These are phyloP conservation scores for Umbelopsis sp. DNA, from an alignment of 192 early-diverging fungal species.

Conservation along the genomic window DNA sequence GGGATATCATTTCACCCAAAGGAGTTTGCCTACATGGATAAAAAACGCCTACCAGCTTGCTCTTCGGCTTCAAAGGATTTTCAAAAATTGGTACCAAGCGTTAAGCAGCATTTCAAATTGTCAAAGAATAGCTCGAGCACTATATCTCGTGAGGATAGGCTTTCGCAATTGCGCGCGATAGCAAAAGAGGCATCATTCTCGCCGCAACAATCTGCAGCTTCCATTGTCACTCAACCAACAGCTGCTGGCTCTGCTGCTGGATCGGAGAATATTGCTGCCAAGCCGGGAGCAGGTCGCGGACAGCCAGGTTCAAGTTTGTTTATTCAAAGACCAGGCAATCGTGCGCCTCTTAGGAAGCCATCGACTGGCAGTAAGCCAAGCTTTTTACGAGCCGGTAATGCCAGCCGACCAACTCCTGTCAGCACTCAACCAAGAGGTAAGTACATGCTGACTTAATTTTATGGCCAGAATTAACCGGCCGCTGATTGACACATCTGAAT, in stretches of 20 bases:
- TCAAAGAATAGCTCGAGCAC: not conserved
- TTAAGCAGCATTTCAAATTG: conserved; percentile 14
- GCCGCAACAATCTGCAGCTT: not conserved
- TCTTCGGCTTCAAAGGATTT: conserved; percentile 5
- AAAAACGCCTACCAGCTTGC: not conserved
- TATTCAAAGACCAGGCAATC: conserved; percentile 17
- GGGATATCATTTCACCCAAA: conserved; percentile 3
- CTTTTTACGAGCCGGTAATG: conserved; percentile 4
- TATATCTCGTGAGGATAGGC: conserved; percentile 1
- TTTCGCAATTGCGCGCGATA: conserved; percentile 6
- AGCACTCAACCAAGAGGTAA: not conserved
- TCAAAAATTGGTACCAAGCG: not conserved
- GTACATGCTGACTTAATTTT: not conserved
- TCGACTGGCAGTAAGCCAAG: conserved; percentile 4
- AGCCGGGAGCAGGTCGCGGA: conserved; percentile 2
- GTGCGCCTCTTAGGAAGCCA: not conserved
- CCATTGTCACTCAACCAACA: not conserved
- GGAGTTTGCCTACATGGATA: conserved; percentile 15
- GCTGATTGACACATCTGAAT: not conserved
- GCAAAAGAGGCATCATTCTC: not conserved
- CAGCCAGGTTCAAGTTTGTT: conserved; percentile 9
- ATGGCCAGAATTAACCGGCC: too few species aligned
- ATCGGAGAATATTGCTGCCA: conserved; percentile 1
- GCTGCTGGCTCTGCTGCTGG: conserved; percentile 5
- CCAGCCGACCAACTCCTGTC: conserved; percentile 1